Evolutionary conservation across 1,284 basidiomycete species (phyloP), one percentile per base, ranked within the genome.

Genomic region (Cryptococcus neoformans): DNA sequence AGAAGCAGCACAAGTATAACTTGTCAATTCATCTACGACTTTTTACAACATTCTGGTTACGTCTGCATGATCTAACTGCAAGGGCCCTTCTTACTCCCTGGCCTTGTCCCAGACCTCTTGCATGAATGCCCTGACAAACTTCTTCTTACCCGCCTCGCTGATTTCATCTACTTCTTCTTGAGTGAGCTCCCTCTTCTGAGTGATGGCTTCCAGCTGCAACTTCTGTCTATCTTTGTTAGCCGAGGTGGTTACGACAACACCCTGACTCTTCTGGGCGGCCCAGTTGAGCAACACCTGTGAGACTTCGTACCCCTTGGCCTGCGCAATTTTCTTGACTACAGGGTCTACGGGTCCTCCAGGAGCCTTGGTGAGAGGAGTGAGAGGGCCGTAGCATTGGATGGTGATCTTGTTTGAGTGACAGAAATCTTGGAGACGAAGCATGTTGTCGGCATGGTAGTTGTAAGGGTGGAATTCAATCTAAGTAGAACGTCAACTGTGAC

Each of bases 391-490:
- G 0, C 87, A 85, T 38, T 84, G 83, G 21, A 84, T 81, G 17
- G 82, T 78, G 67, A 92, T 91, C 52, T 83, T 81, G 61, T 87
- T 79, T 62, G 87, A 77, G 63, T 81, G 75, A 66, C 83, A 79
- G 46, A 85, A 77, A 21, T 81, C 81, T 45, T 86, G 72, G 36
- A 87, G 81, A 55, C 70, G 67, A 45, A 8, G 84, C 80, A 62
- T 81, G 75, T 37, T 83, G 73, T 6, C 81, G 80, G 64, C 84
- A 82, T 74, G 71, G 79, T 82, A 85, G 44, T 90, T 78, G 72
- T 91, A 89, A 4, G 90, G 89, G 70, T 93, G 89, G 57, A 85
- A 83, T 72, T 92, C 89, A 55, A 92, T 85, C 88, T 87, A 56
- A 2, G 28, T 35, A 11, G 12, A 42, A 21, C 5, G 44, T 59